These are phyloP conservation scores for Penicillium sp. DNA, from an alignment of 2,329 filamentous ascomycete genomes.

Conservation along the genomic window DNA sequence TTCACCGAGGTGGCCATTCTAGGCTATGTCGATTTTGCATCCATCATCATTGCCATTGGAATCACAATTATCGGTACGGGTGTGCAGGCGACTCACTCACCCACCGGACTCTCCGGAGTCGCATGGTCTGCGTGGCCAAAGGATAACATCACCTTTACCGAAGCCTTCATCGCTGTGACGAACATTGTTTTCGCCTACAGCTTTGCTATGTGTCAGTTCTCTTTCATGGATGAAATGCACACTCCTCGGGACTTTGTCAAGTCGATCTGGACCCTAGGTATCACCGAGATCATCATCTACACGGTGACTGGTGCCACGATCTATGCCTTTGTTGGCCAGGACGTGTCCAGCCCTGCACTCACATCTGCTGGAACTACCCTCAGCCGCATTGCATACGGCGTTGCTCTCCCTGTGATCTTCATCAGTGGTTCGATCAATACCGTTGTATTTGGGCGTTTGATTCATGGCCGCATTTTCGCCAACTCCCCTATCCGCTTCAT, in stretches of 20 bases:
- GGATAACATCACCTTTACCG: slow-evolving; percentile 27
- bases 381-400: slow-evolving; percentile 33
- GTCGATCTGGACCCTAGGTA: slow-evolving; percentile 42
- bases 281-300: slow-evolving; percentile 37
- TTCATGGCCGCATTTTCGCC: slow-evolving; percentile 35
- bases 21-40: slow-evolving; percentile 37
- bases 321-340: slow-evolving; percentile 34
- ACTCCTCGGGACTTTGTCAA: slow-evolving; percentile 34
- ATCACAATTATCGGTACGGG: slow-evolving; percentile 38
- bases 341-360: slow-evolving; percentile 34
- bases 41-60: slow-evolving; percentile 34
- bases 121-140: slow-evolving; percentile 28
- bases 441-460: slow-evolving; percentile 33
- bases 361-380: slow-evolving; percentile 28
- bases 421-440: slow-evolving; percentile 38
- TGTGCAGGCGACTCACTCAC: slow-evolving; percentile 22
- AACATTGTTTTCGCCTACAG: slow-evolving; percentile 44
- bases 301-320: slow-evolving; percentile 32
- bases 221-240: slow-evolving; percentile 39
- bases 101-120: slow-evolving; percentile 30
- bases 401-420: slow-evolving; percentile 36
- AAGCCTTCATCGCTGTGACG: slow-evolving; percentile 33
- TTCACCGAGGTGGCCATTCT: slow-evolving; percentile 39
- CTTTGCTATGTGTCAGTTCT: slow-evolving; percentile 44
- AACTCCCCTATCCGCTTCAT: slow-evolving; percentile 36